Conservation (phyloP, 768 basidiomycete species). For the Leccinellum albellum region DNA sequence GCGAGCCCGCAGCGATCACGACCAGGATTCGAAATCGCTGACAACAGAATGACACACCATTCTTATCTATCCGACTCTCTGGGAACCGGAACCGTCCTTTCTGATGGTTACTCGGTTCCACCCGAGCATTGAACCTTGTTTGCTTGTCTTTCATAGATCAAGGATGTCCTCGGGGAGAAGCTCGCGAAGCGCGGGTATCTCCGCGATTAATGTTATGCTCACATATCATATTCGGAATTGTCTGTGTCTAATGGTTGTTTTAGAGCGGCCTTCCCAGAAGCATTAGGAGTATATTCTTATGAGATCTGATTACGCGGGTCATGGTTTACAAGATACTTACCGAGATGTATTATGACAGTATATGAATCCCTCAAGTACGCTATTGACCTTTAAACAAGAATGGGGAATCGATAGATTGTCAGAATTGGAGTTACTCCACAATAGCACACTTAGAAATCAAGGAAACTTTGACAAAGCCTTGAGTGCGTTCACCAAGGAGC, state of each 20-base stretch:
- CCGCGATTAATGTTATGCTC: not conserved
- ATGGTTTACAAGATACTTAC: not conserved
- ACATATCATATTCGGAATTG: not conserved
- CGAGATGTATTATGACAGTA: no score
- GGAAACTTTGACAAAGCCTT: not conserved
- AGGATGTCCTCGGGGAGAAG: not conserved
- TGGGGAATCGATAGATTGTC: no score
- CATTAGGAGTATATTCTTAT: not conserved
- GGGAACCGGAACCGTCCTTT: not conserved
- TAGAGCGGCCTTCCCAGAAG: not conserved
- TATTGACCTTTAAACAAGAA: not conserved
- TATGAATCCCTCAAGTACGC: no score
- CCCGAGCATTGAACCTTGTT: not conserved
- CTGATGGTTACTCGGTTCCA: not conserved
- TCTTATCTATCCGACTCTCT: not conserved
- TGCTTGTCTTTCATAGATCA: not conserved
- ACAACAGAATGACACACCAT: not conserved
- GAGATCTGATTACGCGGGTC: not conserved
- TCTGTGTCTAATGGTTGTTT: not conserved
- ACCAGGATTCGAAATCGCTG: not conserved
- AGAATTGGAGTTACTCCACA: no score
- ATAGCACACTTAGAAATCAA: constrained; percentile 44
- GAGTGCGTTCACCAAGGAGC: not conserved
- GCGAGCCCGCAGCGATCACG: not conserved
- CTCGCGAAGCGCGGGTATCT: not conserved